Evolutionary conservation across 371 early-diverging fungal species (phyloP).

Genomic region (Lichtheimia ornata): DNA sequence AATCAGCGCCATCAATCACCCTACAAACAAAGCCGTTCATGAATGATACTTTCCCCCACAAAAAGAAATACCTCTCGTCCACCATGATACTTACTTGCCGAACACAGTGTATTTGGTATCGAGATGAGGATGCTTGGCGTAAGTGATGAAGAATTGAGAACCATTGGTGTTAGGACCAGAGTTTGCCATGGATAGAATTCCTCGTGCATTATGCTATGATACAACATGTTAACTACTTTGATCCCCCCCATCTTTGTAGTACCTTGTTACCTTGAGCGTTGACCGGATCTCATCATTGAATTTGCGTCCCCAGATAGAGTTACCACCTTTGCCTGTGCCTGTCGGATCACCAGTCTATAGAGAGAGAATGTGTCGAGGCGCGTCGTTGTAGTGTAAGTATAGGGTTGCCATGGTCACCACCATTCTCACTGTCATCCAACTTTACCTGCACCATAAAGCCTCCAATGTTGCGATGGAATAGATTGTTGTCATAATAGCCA

Average conservation of each 20-base stretch:
- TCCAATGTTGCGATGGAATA: conserved; percentile 87
- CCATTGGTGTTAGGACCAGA: conserved; percentile 89
- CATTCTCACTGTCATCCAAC: not conserved
- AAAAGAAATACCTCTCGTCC: not conserved
- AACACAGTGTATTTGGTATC: conserved; percentile 94
- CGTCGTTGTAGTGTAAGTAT: not conserved
- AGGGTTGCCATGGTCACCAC: too few species aligned
- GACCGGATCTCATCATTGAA: conserved; percentile 90
- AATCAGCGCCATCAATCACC: conserved; percentile 88
- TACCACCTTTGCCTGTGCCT: conserved; percentile 87
- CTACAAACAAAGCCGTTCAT: conserved; percentile 31
- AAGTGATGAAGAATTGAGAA: conserved; percentile 94
- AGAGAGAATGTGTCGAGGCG: too few species aligned
- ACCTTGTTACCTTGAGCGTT: conserved; percentile 65
- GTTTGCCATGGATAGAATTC: conserved; percentile 94
- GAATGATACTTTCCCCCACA: not conserved
- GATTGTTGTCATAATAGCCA: conserved; percentile 87
- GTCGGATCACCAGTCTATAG: conserved; percentile 88
- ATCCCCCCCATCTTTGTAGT: not conserved
- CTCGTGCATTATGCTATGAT: conserved; percentile 80
- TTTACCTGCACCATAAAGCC: conserved; percentile 89
- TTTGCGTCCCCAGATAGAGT: conserved; percentile 82
- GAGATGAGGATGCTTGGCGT: conserved; percentile 80
- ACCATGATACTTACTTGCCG: conserved; percentile 71
- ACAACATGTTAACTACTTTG: not conserved